Evolutionary conservation across 176 grass and related monocot species (phyloP).

Genomic region (Thinopyrum elongatum): DNA sequence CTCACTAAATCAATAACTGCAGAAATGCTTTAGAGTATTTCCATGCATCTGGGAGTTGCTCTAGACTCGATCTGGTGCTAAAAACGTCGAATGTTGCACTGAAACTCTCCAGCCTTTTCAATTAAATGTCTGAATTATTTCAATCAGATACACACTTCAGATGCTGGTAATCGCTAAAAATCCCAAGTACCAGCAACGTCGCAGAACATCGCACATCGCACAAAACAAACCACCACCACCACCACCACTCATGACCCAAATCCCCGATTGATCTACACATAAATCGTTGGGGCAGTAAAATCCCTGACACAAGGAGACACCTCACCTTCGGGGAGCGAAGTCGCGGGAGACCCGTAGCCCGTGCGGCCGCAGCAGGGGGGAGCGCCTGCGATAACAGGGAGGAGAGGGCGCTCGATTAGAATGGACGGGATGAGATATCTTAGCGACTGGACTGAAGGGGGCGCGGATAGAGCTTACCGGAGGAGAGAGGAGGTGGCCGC

Average conservation of each 20-base stretch:
- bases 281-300: not conserved
- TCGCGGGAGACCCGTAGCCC: slow-evolving; percentile 21
- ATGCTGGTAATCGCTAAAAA: not conserved
- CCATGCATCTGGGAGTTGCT: not conserved
- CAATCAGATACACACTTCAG: not conserved
- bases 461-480: not conserved
- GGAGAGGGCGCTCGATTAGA: not conserved
- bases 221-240: not conserved
- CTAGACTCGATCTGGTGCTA: not conserved
- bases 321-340: slow-evolving; percentile 34
- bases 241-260: not conserved
- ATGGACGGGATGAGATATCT: not conserved
- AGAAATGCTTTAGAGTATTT: not conserved
- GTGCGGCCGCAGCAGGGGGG: slow-evolving; percentile 34
- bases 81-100: not conserved
- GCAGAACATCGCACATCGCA: not conserved
- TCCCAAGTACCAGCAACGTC: not conserved
- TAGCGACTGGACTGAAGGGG: not conserved
- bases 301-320: not conserved
- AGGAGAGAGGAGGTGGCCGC: slow-evolving; percentile 39
- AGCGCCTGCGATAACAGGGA: slow-evolving; percentile 19
- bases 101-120: not conserved
- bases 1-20: not conserved
- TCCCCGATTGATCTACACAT: not conserved
- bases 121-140: not conserved